phyloP scores from a whole-genome alignment of 805 yeast genomes.

The Saturnispora galanensis region DNA sequence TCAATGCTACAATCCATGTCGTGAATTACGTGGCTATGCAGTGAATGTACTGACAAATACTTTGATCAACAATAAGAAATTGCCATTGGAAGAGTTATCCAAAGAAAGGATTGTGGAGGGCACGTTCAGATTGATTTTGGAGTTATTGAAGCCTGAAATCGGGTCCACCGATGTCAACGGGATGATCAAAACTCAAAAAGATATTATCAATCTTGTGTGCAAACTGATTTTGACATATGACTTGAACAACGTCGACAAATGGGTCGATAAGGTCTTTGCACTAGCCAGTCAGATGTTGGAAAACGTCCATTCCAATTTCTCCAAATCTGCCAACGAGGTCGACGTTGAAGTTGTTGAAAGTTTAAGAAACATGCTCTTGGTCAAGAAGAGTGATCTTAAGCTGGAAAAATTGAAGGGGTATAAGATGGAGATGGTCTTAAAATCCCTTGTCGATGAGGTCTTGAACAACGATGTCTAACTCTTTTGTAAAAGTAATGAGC shows the following conservation, averaged over 20 bases:
- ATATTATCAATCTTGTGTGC: constrained; percentile 57
- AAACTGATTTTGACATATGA: constrained; percentile 34
- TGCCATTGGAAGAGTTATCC: constrained; percentile 29
- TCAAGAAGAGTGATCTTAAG: constrained; percentile 20
- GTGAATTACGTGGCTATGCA: constrained; percentile 63
- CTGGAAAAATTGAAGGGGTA: constrained; percentile 17
- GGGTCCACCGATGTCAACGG: constrained; percentile 52
- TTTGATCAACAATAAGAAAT: constrained; percentile 30
- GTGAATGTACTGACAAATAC: constrained; percentile 47
- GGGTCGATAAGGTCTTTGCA: constrained; percentile 21
- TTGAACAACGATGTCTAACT: background rate
- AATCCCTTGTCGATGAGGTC: constrained; percentile 13
- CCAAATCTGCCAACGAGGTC: constrained; percentile 15
- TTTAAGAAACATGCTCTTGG: constrained; percentile 25
- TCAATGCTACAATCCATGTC: constrained; percentile 83
- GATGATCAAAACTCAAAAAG: constrained; percentile 55
- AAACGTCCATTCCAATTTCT: constrained; percentile 10
- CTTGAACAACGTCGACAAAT: constrained; percentile 17
- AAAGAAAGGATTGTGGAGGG: constrained; percentile 55
- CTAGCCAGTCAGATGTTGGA: constrained; percentile 21
- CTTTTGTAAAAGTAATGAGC: background rate
- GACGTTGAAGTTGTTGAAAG: constrained; percentile 27
- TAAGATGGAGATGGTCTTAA: constrained; percentile 21
- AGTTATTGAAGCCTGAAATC: constrained; percentile 56
- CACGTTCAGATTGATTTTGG: constrained; percentile 65